A percentile compares a stretch with the other conserved stretches of the same genome.
These are phyloP conservation scores for Fistulifera pelliculosa DNA, from an alignment of 108 stramenopile species.

Conservation along the genomic window DNA sequence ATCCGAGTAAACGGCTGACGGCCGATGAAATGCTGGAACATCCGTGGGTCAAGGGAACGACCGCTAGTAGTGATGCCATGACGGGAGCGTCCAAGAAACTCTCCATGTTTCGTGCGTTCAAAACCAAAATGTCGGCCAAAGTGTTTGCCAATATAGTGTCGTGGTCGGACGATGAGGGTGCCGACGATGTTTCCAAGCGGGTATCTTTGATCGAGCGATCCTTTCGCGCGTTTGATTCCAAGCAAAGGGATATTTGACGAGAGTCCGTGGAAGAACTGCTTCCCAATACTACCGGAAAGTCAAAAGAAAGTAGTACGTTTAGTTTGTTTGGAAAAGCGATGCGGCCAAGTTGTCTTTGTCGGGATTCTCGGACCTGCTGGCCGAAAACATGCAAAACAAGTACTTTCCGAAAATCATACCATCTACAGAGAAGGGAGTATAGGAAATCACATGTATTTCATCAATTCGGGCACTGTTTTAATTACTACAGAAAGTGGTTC, in stretches of 20 bases:
- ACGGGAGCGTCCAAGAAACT: constrained; percentile 57
- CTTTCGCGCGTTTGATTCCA: constrained; percentile 50
- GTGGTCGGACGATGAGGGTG: constrained; percentile 34
- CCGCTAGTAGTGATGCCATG: constrained; percentile 61
- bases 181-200: constrained; percentile 24
- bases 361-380: constrained; percentile 60
- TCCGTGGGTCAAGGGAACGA: constrained; percentile 82
- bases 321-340: constrained; percentile 5
- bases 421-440: constrained; percentile 56
- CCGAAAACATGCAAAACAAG: constrained; percentile 70
- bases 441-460: constrained; percentile 77
- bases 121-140: constrained; percentile 55
- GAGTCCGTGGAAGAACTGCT: constrained; percentile 24
- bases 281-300: constrained; percentile 13
- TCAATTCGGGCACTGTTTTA: constrained; percentile 69
- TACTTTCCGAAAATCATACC: constrained; percentile 68
- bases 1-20: constrained; percentile 64
- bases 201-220: constrained; percentile 65
- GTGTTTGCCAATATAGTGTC: constrained; percentile 56
- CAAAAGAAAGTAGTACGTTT: constrained; percentile 2
- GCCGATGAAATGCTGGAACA: constrained; percentile 75
- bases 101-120: constrained; percentile 48
- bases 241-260: constrained; percentile 35
- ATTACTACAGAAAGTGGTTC: constrained; percentile 58
- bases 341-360: constrained; percentile 29